These are phyloP conservation scores for Pythium folliculosum DNA, from an alignment of 352 stramenopile genomes.

Conservation along the genomic window DNA sequence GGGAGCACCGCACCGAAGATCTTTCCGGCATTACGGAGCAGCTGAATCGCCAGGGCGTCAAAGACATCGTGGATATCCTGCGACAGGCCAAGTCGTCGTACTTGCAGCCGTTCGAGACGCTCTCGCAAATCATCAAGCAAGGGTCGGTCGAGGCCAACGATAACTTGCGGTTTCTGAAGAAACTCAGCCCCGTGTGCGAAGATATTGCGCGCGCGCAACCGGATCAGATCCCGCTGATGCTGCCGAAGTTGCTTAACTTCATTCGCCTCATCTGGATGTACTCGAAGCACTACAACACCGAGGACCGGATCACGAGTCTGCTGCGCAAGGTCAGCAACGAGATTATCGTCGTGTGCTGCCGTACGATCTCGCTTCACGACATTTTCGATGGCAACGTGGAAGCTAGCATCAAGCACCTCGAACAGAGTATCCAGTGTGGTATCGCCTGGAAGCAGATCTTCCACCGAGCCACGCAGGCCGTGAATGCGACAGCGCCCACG, in stretches of 20 bases:
- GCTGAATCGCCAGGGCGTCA: conserved; percentile 88
- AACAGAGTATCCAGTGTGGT: conserved; percentile 92
- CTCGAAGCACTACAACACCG: conserved; percentile 94
- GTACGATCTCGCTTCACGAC: conserved; percentile 86
- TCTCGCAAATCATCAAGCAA: conserved; percentile 93
- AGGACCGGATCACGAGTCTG: conserved; percentile 92
- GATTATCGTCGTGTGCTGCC: conserved; percentile 91
- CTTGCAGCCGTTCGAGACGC: conserved; percentile 90
- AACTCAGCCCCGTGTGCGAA: conserved; percentile 89
- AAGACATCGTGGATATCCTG: conserved; percentile 89
- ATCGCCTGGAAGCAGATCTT: conserved; percentile 93
- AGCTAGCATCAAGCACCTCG: conserved; percentile 82
- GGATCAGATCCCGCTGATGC: conserved; percentile 87
- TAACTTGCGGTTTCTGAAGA: conserved; percentile 94
- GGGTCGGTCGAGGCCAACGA: conserved; percentile 92
- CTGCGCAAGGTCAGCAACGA: conserved; percentile 95
- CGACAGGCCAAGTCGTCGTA: conserved; percentile 92
- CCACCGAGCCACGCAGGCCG: conserved; percentile 52
- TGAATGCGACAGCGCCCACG: conserved; percentile 54
- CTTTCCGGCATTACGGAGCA: conserved; percentile 94
- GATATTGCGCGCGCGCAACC: conserved; percentile 85
- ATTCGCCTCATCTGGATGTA: conserved; percentile 96
- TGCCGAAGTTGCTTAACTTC: conserved; percentile 91
- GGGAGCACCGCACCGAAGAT: conserved; percentile 91
- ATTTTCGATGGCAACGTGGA: conserved; percentile 95